These are phyloP conservation scores for Salvia miltiorrhiza DNA, from an alignment of 257 asterid genomes.

Conservation along the genomic window DNA sequence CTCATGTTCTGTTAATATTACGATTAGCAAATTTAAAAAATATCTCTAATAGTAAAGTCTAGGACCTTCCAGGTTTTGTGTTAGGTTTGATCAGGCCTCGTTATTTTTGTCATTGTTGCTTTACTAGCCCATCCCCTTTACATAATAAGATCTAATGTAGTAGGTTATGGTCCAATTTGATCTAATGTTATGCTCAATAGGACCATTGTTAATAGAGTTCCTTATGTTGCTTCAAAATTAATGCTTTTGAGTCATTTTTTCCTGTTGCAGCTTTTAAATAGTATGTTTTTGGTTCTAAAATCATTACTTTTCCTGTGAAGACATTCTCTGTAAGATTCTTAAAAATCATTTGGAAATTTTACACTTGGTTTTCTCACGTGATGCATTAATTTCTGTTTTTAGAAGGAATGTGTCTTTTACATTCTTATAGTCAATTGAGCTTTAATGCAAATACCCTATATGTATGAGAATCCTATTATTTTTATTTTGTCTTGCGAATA, in stretches of 20 bases:
- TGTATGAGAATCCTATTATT: conserved; percentile 6
- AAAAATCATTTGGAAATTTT: conserved; percentile 4
- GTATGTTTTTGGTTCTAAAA: not conserved
- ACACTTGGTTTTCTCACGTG: not conserved
- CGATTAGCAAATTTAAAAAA: not conserved
- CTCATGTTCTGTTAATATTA: not conserved
- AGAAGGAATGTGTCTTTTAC: not conserved
- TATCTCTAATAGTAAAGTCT: not conserved
- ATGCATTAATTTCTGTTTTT: not conserved
- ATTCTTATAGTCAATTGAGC: conserved; percentile 3
- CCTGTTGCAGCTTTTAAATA: not conserved
- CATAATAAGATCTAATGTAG: not conserved
- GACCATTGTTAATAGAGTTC: not conserved
- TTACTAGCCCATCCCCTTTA: not conserved
- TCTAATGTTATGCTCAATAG: not conserved
- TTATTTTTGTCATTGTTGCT: conserved; percentile 5
- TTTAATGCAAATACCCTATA: not conserved
- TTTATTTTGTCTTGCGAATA: not conserved
- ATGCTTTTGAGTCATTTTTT: not conserved
- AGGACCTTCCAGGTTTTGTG: not conserved
- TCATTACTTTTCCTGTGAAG: not conserved
- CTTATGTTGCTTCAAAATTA: not conserved
- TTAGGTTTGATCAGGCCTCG: not conserved
- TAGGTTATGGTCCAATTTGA: not conserved
- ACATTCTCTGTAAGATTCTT: not conserved